phyloP scores from a whole-genome alignment of 2,329 filamentous ascomycete species.

The Pyricularia grisea region DNA sequence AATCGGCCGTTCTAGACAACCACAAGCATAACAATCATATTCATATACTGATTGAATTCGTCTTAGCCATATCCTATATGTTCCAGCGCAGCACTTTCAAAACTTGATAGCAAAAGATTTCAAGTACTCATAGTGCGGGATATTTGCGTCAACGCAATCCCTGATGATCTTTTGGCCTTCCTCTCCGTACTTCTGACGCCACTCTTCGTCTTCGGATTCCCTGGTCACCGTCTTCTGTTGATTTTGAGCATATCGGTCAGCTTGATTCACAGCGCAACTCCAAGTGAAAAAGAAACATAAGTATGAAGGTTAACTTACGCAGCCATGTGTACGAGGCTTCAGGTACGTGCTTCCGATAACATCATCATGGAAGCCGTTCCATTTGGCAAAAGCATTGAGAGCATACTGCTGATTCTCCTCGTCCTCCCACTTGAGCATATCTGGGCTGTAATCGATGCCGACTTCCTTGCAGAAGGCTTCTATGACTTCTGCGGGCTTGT shows the following conservation, averaged over 20 bases:
- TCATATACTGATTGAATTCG: background rate
- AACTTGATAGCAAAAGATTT: conserved; percentile 66
- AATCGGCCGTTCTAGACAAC: no score
- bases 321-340: conserved; percentile 56
- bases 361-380: conserved; percentile 95
- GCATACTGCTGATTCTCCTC: conserved; percentile 63
- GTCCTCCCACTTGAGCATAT: conserved; percentile 80
- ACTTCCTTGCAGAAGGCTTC: conserved; percentile 73
- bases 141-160: conserved; percentile 60
- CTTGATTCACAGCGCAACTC: background rate
- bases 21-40: background rate
- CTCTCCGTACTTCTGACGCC: conserved; percentile 65
- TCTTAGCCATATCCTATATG: background rate
- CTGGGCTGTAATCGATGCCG: conserved; percentile 62
- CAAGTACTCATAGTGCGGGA: conserved; percentile 70
- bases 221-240: conserved; percentile 51
- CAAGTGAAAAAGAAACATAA: background rate
- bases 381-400: conserved; percentile 79
- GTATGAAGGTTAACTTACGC: conserved; percentile 31
- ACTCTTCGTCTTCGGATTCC: conserved; percentile 61
- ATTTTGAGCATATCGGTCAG: background rate
- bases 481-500: conserved; percentile 69
- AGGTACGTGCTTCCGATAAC: conserved; percentile 75
- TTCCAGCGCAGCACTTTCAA: conserved; percentile 17
- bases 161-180: conserved; percentile 62